A percentile compares a stretch with the other conserved stretches of the same genome.
Evolutionary conservation across 257 asterid species (phyloP).

Genomic region (Solanum boliviense): DNA sequence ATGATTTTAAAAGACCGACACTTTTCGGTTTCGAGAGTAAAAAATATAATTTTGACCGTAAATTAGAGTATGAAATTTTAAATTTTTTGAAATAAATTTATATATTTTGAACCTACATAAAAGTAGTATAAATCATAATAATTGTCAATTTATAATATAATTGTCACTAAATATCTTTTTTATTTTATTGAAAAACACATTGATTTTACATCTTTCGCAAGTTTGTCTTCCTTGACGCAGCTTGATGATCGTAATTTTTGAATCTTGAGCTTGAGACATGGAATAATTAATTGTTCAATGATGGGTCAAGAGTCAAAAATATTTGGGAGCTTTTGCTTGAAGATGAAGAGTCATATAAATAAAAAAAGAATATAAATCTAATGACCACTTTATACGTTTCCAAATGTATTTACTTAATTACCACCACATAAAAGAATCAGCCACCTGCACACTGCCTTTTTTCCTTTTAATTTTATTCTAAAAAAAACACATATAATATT

Average conservation of each 20-base stretch:
- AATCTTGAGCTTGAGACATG: background rate
- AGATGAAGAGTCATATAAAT: background rate
- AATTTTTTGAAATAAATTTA: too few relatives aligned
- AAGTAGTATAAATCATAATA: too few relatives aligned
- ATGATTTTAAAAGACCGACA: too few relatives aligned
- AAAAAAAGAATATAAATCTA: background rate
- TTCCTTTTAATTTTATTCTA: background rate
- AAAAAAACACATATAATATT: background rate
- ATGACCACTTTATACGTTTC: background rate
- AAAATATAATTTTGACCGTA: too few relatives aligned
- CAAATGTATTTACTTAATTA: background rate
- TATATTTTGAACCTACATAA: too few relatives aligned
- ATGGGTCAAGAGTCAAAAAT: background rate
- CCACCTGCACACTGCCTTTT: background rate
- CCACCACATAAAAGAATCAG: background rate
- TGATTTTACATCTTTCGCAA: background rate
- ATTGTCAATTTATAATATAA: too few relatives aligned
- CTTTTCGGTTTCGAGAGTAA: too few relatives aligned
- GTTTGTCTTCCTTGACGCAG: background rate
- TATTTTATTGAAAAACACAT: background rate
- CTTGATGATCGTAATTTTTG: background rate
- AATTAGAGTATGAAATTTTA: too few relatives aligned
- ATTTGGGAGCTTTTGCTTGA: background rate
- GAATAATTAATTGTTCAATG: background rate
- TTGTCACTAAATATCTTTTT: too few relatives aligned